phyloP scores from a whole-genome alignment of 2,329 filamentous ascomycete species.

The Fusarium clavum region DNA sequence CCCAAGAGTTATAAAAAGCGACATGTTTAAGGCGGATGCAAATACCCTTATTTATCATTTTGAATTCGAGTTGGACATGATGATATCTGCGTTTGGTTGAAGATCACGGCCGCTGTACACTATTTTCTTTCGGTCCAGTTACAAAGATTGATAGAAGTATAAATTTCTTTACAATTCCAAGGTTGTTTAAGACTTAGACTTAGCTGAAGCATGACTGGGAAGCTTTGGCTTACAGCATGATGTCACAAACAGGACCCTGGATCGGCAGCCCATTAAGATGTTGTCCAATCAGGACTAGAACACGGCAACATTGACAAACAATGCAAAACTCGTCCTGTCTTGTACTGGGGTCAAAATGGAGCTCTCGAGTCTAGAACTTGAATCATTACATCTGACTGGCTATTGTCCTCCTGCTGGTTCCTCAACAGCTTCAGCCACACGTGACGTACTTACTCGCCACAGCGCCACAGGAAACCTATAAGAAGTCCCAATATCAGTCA shows the following conservation, averaged over 20 bases:
- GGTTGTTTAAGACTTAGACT: background rate
- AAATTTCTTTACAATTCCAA: slow-evolving; percentile 4
- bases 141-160: slow-evolving; percentile 15
- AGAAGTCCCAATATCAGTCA: slow-evolving; percentile 24
- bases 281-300: slow-evolving; percentile 24
- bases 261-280: slow-evolving; percentile 7
- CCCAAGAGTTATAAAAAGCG: background rate
- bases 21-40: background rate
- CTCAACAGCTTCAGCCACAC: slow-evolving; percentile 41
- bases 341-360: slow-evolving; percentile 6
- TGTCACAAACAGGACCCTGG: slow-evolving; percentile 31
- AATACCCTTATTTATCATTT: slow-evolving; percentile 31
- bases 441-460: slow-evolving; percentile 48
- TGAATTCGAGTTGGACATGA: slow-evolving; percentile 5
- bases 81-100: background rate
- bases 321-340: background rate
- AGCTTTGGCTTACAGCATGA: slow-evolving; percentile 1
- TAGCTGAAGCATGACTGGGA: background rate
- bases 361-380: background rate
- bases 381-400: background rate
- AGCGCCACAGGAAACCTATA: slow-evolving; percentile 41
- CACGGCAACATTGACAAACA: background rate
- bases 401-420: background rate
- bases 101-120: background rate
- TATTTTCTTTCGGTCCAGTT: background rate